phyloP scores from a whole-genome alignment of 2,329 filamentous ascomycete species.

The Fusarium caatingaense region DNA sequence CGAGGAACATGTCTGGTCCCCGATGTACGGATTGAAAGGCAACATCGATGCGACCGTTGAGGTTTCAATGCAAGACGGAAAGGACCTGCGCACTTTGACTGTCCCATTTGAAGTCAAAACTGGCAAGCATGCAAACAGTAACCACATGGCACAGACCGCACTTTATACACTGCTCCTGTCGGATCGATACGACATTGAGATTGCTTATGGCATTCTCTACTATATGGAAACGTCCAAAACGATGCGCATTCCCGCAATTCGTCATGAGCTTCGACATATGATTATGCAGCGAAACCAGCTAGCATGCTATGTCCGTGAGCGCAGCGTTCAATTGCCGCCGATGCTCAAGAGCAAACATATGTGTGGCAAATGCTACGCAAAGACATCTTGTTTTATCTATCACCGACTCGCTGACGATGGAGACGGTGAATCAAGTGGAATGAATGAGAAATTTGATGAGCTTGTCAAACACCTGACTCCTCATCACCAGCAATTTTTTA shows the following conservation, averaged over 20 bases:
- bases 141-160: conserved; percentile 92
- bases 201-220: conserved; percentile 90
- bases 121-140: conserved; percentile 82
- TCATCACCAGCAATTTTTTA: conserved; percentile 83
- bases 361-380: conserved; percentile 90
- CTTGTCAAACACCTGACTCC: conserved; percentile 81
- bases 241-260: conserved; percentile 84
- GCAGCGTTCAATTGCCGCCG: conserved; percentile 80
- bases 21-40: conserved; percentile 95
- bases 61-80: conserved; percentile 79
- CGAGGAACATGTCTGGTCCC: conserved; percentile 98
- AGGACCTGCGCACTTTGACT: conserved; percentile 75
- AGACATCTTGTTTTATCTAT: conserved; percentile 90
- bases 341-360: conserved; percentile 86
- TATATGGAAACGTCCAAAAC: conserved; percentile 94
- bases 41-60: conserved; percentile 98
- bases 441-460: conserved; percentile 85
- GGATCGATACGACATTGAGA: conserved; percentile 93
- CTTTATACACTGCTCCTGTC: conserved; percentile 93
- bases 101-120: conserved; percentile 97
- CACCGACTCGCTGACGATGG: conserved; percentile 91
- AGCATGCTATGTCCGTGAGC: conserved; percentile 84
- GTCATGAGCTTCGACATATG: conserved; percentile 93
- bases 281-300: conserved; percentile 94
- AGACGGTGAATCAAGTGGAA: conserved; percentile 80